Evolutionary conservation across 306 rosid species (phyloP).

Genomic region (Mimosa bimucronata): DNA sequence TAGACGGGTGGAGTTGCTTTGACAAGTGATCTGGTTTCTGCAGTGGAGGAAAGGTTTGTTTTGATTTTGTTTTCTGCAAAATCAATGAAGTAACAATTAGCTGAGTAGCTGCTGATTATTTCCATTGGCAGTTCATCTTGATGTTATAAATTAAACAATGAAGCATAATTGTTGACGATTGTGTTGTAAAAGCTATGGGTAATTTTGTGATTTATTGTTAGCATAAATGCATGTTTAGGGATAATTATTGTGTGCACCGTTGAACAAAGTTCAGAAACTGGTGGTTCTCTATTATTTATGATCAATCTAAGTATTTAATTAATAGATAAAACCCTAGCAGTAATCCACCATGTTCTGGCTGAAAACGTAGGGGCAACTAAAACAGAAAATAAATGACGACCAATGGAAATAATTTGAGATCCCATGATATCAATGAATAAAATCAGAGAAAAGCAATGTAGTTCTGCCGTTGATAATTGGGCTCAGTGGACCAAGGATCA

Average conservation of each 20-base stretch:
- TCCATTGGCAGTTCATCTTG: slow-evolving; percentile 11
- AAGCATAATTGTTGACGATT: neutral
- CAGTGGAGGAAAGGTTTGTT: slow-evolving; percentile 92
- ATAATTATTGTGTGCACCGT: neutral
- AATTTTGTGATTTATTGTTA: neutral
- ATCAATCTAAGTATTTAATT: neutral
- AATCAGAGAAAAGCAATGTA: neutral
- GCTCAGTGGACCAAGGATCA: neutral
- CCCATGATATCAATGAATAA: neutral
- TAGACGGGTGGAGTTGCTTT: slow-evolving; percentile 91
- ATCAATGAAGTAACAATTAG: slow-evolving; percentile 23
- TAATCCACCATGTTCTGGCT: neutral
- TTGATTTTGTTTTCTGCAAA: slow-evolving; percentile 18
- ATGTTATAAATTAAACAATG: neutral
- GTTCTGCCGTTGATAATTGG: neutral
- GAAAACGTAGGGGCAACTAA: neutral
- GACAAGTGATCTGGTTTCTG: slow-evolving; percentile 83
- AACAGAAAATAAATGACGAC: neutral
- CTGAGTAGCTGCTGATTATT: slow-evolving; percentile 23
- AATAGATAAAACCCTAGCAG: neutral
- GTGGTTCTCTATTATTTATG: neutral
- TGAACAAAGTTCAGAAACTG: neutral
- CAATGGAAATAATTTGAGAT: neutral
- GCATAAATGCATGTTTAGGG: neutral
- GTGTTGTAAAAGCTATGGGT: too few species aligned